Percentiles rank a stretch among this genome's conserved stretches.
phyloP scores from a whole-genome alignment of 1,284 basidiomycete genomes.

The Sphagnurus paluster region DNA sequence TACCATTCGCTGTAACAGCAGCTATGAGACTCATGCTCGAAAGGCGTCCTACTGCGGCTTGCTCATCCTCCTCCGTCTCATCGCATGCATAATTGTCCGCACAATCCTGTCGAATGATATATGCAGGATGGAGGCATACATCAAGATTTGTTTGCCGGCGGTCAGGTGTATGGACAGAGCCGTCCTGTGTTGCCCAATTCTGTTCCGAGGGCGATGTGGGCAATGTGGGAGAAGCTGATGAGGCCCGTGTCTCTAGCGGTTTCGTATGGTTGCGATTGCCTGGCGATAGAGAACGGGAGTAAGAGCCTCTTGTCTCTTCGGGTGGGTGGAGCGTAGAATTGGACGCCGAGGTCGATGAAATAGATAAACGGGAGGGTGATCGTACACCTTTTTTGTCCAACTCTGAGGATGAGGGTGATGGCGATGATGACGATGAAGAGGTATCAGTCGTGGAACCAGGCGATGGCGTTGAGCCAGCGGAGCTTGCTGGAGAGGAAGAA shows the following conservation, averaged over 20 bases:
- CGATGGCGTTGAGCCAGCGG: slow-evolving; percentile 27
- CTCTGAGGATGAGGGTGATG: background rate
- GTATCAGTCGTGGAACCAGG: slow-evolving; percentile 25
- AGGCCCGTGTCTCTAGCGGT: background rate
- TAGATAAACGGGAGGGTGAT: background rate
- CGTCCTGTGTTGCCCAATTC: slow-evolving; percentile 1
- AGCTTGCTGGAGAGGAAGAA: slow-evolving; percentile 23
- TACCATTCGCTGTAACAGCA: slow-evolving; percentile 76
- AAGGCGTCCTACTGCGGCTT: slow-evolving; percentile 85
- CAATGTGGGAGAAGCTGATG: background rate
- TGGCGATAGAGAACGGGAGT: background rate
- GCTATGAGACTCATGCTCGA: slow-evolving; percentile 95
- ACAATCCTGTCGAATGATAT: slow-evolving; percentile 15
- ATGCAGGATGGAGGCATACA: background rate
- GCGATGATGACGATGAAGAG: slow-evolving; percentile 24
- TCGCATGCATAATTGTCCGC: slow-evolving; percentile 29
- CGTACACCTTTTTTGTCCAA: background rate
- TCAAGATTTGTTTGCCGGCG: slow-evolving; percentile 1
- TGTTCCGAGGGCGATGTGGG: slow-evolving; percentile 13
- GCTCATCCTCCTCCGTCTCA: slow-evolving; percentile 51
- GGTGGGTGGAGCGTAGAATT: background rate
- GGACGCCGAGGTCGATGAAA: background rate
- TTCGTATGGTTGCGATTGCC: background rate
- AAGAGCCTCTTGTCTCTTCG: background rate
- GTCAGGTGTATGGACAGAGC: background rate